Conservation (phyloP, 2,329 filamentous ascomycete genomes). For the Aspergillus neotritici region DNA sequence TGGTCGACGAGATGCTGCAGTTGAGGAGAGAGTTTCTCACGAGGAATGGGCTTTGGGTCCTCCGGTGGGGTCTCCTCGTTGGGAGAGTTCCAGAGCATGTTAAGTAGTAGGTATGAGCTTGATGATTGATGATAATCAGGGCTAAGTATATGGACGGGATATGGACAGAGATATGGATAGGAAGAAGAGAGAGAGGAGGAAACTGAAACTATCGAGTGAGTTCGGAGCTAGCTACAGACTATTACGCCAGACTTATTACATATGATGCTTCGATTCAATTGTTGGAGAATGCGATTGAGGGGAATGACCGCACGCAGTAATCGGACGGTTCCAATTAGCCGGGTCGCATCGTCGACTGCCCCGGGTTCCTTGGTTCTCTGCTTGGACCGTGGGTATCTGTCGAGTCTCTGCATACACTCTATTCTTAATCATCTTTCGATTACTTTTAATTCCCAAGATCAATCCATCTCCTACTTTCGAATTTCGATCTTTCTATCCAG, state of each 20-base stretch:
- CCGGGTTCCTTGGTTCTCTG: constrained; percentile 17
- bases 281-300: too few relatives aligned
- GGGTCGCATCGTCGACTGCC: constrained; percentile 14
- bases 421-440: too few relatives aligned
- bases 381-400: constrained; percentile 1
- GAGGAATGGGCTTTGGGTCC: constrained; percentile 38
- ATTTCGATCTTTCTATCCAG: constrained; percentile 10
- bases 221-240: too few relatives aligned
- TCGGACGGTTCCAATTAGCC: too few relatives aligned
- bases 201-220: constrained; percentile 1
- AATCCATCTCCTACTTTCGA: too few relatives aligned
- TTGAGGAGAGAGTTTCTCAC: constrained; percentile 49
- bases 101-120: constrained; percentile 1
- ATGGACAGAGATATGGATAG: constrained; percentile 1
- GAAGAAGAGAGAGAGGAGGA: not conserved
- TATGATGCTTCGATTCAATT: too few relatives aligned
- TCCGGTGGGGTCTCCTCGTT: constrained; percentile 19
- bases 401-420: too few relatives aligned
- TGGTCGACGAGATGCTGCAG: constrained; percentile 53
- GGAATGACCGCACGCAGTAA: not conserved
- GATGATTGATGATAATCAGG: not conserved
- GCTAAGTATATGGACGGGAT: constrained; percentile 1
- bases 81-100: constrained; percentile 29
- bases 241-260: too few relatives aligned
- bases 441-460: too few relatives aligned